Conservation (phyloP, 495 filamentous ascomycete genomes). For the Penicillium soppii region DNA sequence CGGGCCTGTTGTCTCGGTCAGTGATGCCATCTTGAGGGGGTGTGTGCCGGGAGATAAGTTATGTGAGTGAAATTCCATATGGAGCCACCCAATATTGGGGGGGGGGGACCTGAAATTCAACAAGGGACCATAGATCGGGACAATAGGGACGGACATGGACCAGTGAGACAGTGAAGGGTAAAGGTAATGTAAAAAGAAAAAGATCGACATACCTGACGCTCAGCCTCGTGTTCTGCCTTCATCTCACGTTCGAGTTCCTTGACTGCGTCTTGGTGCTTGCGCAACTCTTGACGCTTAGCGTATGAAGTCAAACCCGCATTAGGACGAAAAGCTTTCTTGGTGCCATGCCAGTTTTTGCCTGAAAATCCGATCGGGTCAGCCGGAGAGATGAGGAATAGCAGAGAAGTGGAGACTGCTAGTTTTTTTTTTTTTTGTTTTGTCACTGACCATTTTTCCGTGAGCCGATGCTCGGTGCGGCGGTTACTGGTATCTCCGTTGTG, state of each 20-base stretch:
- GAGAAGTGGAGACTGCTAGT: constrained; percentile 7
- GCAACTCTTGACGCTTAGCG: constrained; percentile 65
- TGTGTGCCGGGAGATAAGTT: background rate
- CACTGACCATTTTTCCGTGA: constrained; percentile 47
- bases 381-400: constrained; percentile 11
- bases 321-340: constrained; percentile 85
- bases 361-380: constrained; percentile 24
- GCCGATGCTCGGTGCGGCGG: constrained; percentile 29
- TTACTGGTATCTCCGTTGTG: constrained; percentile 11
- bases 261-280: constrained; percentile 63
- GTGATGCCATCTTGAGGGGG: constrained; percentile 6
- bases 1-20: constrained; percentile 51
- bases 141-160: background rate
- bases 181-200: background rate
- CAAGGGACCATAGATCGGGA: too few relatives aligned
- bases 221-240: constrained; percentile 91
- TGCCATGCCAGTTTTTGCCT: constrained; percentile 94
- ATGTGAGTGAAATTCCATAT: too few relatives aligned
- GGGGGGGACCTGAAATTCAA: too few relatives aligned
- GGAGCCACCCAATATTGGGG: too few relatives aligned
- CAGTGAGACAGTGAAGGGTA: background rate
- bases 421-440: constrained; percentile 2
- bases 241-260: constrained; percentile 92
- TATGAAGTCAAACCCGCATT: constrained; percentile 73
- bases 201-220: constrained; percentile 65